Conservation (phyloP, 495 filamentous ascomycete species). For the Endocarpon pusillum region DNA sequence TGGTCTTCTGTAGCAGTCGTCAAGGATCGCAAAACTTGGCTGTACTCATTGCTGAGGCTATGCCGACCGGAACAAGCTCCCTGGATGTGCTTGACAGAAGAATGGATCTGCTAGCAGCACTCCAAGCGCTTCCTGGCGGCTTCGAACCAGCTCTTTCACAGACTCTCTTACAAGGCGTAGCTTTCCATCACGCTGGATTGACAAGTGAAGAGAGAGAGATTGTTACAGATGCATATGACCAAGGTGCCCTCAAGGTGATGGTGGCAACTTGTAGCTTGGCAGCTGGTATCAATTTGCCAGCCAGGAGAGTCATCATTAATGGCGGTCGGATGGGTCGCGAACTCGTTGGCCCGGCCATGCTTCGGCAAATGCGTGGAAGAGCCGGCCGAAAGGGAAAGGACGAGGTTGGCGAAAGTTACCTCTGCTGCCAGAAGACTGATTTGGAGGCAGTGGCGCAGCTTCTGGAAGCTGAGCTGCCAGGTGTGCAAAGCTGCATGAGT, state of each 20-base stretch:
- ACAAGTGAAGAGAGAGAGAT: slow-evolving; percentile 68
- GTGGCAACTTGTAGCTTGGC: slow-evolving; percentile 72
- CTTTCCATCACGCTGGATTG: slow-evolving; percentile 70
- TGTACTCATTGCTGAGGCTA: slow-evolving; percentile 40
- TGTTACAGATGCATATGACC: slow-evolving; percentile 55
- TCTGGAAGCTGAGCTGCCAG: slow-evolving; percentile 56
- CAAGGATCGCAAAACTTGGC: slow-evolving; percentile 47
- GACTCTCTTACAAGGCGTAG: slow-evolving; percentile 48
- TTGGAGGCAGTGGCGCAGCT: slow-evolving; percentile 51
- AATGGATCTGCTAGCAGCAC: slow-evolving; percentile 46
- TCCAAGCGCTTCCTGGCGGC: slow-evolving; percentile 49
- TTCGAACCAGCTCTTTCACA: slow-evolving; percentile 49
- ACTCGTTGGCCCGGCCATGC: slow-evolving; percentile 58
- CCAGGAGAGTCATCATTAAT: slow-evolving; percentile 63
- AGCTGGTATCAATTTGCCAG: slow-evolving; percentile 67
- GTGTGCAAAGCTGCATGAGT: slow-evolving; percentile 49
- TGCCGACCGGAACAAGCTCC: slow-evolving; percentile 33
- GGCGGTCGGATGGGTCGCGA: slow-evolving; percentile 64
- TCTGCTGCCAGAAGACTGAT: slow-evolving; percentile 58
- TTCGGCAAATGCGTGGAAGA: slow-evolving; percentile 71
- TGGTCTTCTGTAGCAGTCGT: slow-evolving; percentile 66
- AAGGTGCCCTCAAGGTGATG: slow-evolving; percentile 50
- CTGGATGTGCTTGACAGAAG: slow-evolving; percentile 36
- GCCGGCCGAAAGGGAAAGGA: slow-evolving; percentile 76
- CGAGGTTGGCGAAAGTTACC: slow-evolving; percentile 61